A percentile compares a stretch with the other conserved stretches of the same genome.
Conservation (phyloP, 345 rosid genomes). For the Kernera saxatilis region DNA sequence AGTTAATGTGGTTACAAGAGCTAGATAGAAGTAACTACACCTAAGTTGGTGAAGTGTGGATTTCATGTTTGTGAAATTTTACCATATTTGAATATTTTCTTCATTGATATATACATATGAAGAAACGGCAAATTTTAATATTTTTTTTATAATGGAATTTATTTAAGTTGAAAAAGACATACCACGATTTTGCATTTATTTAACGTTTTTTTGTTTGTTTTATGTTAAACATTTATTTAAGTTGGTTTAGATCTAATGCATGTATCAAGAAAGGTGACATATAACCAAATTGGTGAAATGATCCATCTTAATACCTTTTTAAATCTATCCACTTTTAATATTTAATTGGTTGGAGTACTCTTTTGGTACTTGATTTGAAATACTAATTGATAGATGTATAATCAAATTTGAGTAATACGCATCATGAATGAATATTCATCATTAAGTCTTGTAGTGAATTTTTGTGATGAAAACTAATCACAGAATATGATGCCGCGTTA, state of each 20-base stretch:
- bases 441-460: not conserved
- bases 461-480: not conserved
- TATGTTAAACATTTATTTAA: conserved; percentile 17
- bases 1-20: not conserved
- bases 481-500: not conserved
- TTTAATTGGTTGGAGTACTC: not conserved
- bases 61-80: conserved; percentile 39
- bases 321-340: not conserved
- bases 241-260: conserved; percentile 24
- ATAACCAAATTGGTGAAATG: conserved; percentile 34
- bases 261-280: conserved; percentile 29
- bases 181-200: conserved; percentile 15
- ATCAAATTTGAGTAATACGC: not conserved
- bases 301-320: conserved; percentile 14
- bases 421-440: not conserved
- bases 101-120: not conserved
- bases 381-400: not conserved
- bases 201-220: too few relatives aligned
- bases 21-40: conserved; percentile 1
- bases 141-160: not conserved
- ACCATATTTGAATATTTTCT: conserved; percentile 10
- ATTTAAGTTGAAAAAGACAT: conserved; percentile 18
- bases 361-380: conserved; percentile 7
- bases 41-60: conserved; percentile 66
- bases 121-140: not conserved